Evolutionary conservation across 495 filamentous ascomycete genomes (phyloP).

Genomic region (Melanomma pulvis-pyrius): DNA sequence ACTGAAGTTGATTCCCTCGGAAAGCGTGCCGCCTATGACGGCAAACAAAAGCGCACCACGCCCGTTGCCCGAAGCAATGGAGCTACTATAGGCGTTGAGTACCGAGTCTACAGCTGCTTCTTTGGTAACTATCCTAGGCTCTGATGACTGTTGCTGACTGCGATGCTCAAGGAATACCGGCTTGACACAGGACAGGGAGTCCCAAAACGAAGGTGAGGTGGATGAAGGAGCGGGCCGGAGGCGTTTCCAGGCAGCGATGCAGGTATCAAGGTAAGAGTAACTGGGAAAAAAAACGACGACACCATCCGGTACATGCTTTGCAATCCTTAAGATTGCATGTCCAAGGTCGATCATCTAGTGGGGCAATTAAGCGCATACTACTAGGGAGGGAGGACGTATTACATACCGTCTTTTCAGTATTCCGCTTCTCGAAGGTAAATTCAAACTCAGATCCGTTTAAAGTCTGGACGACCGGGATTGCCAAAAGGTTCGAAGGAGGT

Average conservation of each 20-base stretch:
- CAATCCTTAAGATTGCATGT: constrained; percentile 68
- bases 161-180: constrained; percentile 45
- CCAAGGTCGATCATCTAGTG: constrained; percentile 74
- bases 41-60: constrained; percentile 83
- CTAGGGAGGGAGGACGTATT: neutral
- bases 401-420: constrained; percentile 58
- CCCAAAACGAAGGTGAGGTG: constrained; percentile 30
- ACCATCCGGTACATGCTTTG: constrained; percentile 78
- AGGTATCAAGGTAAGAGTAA: constrained; percentile 82
- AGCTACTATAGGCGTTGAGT: constrained; percentile 69
- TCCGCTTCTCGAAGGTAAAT: constrained; percentile 81
- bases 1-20: constrained; percentile 97
- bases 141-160: constrained; percentile 8
- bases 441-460: constrained; percentile 68
- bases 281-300: constrained; percentile 97
- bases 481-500: constrained; percentile 76
- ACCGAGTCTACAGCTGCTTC: constrained; percentile 61
- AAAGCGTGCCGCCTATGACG: constrained; percentile 93
- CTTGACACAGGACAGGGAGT: constrained; percentile 38
- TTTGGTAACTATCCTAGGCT: constrained; percentile 56
- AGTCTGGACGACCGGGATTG: constrained; percentile 62
- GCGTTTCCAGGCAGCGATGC: constrained; percentile 67
- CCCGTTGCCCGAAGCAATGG: constrained; percentile 58
- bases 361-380: neutral
- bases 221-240: constrained; percentile 36